phyloP scores from a whole-genome alignment of 2,329 filamentous ascomycete species.

The Venturia carpophila region DNA sequence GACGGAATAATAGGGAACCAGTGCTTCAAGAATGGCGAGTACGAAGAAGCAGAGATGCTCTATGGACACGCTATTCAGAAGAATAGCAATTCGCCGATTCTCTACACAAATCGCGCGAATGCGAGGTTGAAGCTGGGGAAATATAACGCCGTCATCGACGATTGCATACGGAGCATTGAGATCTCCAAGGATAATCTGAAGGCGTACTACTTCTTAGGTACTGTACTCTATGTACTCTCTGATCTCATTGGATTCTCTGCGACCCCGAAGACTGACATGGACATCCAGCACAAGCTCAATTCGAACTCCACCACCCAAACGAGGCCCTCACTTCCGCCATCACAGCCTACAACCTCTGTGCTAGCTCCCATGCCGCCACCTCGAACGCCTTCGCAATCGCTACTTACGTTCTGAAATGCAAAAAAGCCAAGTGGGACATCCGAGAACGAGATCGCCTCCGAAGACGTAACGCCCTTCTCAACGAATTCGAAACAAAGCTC shows the following conservation, averaged over 20 bases:
- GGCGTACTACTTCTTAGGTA: constrained; percentile 66
- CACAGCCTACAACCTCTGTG: constrained; percentile 64
- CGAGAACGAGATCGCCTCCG: constrained; percentile 55
- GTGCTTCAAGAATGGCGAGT: constrained; percentile 59
- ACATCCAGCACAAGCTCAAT: constrained; percentile 62
- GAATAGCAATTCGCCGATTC: constrained; percentile 65
- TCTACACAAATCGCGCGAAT: constrained; percentile 88
- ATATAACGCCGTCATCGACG: constrained; percentile 67
- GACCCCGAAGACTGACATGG: neutral
- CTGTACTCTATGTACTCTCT: constrained; percentile 18
- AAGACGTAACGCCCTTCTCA: constrained; percentile 51
- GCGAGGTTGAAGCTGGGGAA: constrained; percentile 65
- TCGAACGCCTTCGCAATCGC: constrained; percentile 65
- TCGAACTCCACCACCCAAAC: constrained; percentile 63
- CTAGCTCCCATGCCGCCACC: constrained; percentile 48
- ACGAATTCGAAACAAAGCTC: constrained; percentile 45
- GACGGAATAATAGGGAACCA: constrained; percentile 46
- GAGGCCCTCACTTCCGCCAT: constrained; percentile 64
- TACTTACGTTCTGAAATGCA: constrained; percentile 65
- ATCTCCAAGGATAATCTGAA: constrained; percentile 65
- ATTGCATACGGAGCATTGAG: constrained; percentile 68
- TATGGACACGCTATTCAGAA: constrained; percentile 75
- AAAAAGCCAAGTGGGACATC: constrained; percentile 78
- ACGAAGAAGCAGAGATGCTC: constrained; percentile 54
- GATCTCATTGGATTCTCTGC: neutral